These are phyloP conservation scores for Entonaema liquescens DNA, from an alignment of 495 filamentous ascomycete species.

Conservation along the genomic window DNA sequence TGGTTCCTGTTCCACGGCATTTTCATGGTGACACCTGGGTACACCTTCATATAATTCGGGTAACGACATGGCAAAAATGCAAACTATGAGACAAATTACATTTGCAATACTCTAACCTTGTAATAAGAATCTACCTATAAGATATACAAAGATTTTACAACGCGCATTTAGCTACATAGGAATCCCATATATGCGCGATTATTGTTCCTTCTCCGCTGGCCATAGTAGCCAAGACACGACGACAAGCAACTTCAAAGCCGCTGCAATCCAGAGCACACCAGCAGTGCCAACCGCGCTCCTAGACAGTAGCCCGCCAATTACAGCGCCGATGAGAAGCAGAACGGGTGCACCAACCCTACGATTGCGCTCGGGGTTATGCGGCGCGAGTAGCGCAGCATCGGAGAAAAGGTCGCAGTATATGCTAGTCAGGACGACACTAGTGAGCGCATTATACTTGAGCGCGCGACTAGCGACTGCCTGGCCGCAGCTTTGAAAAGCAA, in stretches of 20 bases:
- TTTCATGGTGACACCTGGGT: neutral
- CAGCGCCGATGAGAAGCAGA: slow-evolving; percentile 66
- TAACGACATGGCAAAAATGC: too few relatives aligned
- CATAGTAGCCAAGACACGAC: slow-evolving; percentile 66
- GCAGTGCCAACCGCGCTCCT: slow-evolving; percentile 64
- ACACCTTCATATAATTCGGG: too few relatives aligned
- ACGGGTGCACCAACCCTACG: slow-evolving; percentile 65
- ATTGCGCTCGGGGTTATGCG: slow-evolving; percentile 65
- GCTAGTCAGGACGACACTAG: slow-evolving; percentile 75
- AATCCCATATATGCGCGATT: neutral
- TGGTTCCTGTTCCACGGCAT: neutral
- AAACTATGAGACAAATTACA: too few relatives aligned
- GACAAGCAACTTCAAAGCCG: slow-evolving; percentile 61
- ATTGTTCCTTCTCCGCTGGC: slow-evolving; percentile 50
- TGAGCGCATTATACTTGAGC: slow-evolving; percentile 67
- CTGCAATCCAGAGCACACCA: slow-evolving; percentile 71
- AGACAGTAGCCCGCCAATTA: slow-evolving; percentile 67
- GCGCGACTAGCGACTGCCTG: slow-evolving; percentile 75
- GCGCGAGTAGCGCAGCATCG: slow-evolving; percentile 62
- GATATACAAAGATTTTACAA: neutral
- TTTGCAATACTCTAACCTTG: too few relatives aligned
- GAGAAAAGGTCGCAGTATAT: slow-evolving; percentile 77
- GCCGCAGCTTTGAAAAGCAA: slow-evolving; percentile 76
- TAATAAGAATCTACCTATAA: neutral
- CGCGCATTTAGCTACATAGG: neutral